phyloP scores from a whole-genome alignment of 2,329 filamentous ascomycete genomes.

The Penicillium verrucosum region DNA sequence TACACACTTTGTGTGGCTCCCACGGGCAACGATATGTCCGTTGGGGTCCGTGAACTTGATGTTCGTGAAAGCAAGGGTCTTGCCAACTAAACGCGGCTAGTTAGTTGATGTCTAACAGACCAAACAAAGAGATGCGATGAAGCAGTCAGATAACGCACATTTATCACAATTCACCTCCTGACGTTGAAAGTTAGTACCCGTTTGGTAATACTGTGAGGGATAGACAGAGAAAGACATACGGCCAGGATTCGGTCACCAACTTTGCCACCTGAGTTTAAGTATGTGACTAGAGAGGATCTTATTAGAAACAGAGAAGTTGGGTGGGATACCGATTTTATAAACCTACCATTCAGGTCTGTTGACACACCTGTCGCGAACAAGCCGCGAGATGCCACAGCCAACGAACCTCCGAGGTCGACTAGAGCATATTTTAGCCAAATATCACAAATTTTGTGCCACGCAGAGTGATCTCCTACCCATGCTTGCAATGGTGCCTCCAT shows the following conservation, averaged over 20 bases:
- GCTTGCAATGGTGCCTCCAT: constrained; percentile 65
- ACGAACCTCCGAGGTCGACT: constrained; percentile 64
- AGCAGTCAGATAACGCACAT: constrained; percentile 44
- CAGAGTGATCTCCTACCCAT: constrained; percentile 43
- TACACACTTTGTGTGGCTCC: constrained; percentile 64
- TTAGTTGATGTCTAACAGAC: background rate
- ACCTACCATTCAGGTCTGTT: constrained; percentile 59
- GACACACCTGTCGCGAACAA: constrained; percentile 65
- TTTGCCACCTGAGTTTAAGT: constrained; percentile 61
- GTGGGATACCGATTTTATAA: background rate
- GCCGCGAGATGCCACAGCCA: constrained; percentile 63
- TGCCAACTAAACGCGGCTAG: constrained; percentile 51
- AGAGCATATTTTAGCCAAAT: background rate
- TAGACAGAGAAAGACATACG: constrained; percentile 30
- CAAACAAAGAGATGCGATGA: background rate
- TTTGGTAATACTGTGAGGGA: background rate
- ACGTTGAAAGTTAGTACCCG: constrained; percentile 15
- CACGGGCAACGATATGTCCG: constrained; percentile 60
- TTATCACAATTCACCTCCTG: constrained; percentile 63
- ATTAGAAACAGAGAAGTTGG: background rate
- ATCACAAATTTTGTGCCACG: background rate
- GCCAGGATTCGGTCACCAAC: constrained; percentile 59
- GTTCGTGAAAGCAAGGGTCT: constrained; percentile 62
- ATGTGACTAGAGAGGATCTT: constrained; percentile 53
- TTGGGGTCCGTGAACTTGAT: constrained; percentile 60